Evolutionary conservation across 2,329 filamentous ascomycete species (phyloP).

Genomic region (Pseudocercospora eumusae): DNA sequence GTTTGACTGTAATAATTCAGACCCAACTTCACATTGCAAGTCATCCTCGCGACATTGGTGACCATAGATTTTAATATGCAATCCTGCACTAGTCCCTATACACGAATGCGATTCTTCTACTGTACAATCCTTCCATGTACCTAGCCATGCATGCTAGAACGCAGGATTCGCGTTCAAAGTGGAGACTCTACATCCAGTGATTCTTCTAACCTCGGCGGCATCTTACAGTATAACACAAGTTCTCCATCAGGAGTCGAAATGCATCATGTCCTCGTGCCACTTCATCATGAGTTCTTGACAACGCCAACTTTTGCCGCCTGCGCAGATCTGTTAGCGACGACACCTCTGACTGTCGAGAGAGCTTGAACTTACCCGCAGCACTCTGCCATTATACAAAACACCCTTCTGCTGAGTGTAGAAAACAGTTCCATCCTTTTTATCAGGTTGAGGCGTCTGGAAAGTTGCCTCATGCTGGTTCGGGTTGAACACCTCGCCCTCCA

Average conservation of each 20-base stretch:
- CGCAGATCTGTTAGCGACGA: conserved; percentile 32
- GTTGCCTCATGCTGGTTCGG: conserved; percentile 96
- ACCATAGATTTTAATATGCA: not conserved
- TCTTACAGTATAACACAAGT: conserved; percentile 2
- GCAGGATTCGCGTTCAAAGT: conserved; percentile 2
- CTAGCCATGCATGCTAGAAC: not conserved
- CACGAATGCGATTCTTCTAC: not conserved
- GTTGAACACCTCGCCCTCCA: conserved; percentile 81
- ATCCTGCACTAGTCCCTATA: not conserved
- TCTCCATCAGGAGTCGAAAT: not conserved
- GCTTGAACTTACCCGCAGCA: conserved; percentile 62
- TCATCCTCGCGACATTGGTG: too few species aligned
- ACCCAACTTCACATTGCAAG: too few species aligned
- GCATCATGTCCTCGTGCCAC: not conserved
- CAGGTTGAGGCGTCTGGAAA: conserved; percentile 85
- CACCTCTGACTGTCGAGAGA: conserved; percentile 27
- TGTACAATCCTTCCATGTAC: conserved; percentile 3
- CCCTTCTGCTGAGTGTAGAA: conserved; percentile 95
- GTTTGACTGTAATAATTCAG: too few species aligned
- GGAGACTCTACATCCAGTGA: conserved; percentile 4
- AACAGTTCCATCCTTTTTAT: conserved; percentile 85
- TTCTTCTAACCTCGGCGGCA: not conserved
- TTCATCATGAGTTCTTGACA: conserved; percentile 69
- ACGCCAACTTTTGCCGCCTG: conserved; percentile 89
- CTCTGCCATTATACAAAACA: conserved; percentile 86